These are phyloP conservation scores for Coemansia sp. DNA, from an alignment of 192 early-diverging fungal species.

Conservation along the genomic window DNA sequence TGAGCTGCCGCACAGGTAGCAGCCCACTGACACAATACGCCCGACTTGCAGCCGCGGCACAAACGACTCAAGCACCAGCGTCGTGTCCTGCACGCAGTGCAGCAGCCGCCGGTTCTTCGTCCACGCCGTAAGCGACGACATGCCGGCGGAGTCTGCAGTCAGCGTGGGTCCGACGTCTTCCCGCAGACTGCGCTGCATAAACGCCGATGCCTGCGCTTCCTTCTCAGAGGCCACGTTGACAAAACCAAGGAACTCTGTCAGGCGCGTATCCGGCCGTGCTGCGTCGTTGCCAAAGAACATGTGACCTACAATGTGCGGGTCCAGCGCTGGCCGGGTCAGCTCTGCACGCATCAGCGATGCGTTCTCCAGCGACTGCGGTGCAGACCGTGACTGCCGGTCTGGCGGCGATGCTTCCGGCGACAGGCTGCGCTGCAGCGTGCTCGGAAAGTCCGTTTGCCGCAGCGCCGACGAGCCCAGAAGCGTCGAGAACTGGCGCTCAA, in stretches of 20 bases:
- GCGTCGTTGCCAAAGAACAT: slow-evolving; percentile 44
- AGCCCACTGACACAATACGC: slow-evolving; percentile 38
- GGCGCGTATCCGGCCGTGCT: slow-evolving; percentile 33
- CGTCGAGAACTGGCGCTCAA: slow-evolving; percentile 30
- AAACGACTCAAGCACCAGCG: slow-evolving; percentile 43
- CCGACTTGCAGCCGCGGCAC: slow-evolving; percentile 21
- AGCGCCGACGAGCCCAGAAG: slow-evolving; percentile 1
- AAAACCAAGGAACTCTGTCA: slow-evolving; percentile 46
- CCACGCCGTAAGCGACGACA: slow-evolving; percentile 43
- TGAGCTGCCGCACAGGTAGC: slow-evolving; percentile 45
- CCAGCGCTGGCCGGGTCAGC: neutral
- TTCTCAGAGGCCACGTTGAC: slow-evolving; percentile 35
- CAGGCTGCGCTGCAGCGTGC: neutral
- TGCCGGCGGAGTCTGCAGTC: slow-evolving; percentile 10
- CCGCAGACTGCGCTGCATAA: slow-evolving; percentile 51
- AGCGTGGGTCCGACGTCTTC: slow-evolving; percentile 49
- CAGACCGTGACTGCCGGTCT: slow-evolving; percentile 4
- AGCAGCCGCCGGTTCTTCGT: slow-evolving; percentile 37
- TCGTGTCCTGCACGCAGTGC: slow-evolving; percentile 39
- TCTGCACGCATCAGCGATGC: neutral
- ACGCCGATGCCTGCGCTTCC: slow-evolving; percentile 26
- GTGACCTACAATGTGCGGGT: slow-evolving; percentile 30
- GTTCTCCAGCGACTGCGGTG: slow-evolving; percentile 8
- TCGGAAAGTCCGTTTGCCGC: neutral
- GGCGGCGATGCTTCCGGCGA: neutral